These are phyloP conservation scores for Camellia sinensis DNA, from an alignment of 148 eudicot genomes.

Conservation along the genomic window DNA sequence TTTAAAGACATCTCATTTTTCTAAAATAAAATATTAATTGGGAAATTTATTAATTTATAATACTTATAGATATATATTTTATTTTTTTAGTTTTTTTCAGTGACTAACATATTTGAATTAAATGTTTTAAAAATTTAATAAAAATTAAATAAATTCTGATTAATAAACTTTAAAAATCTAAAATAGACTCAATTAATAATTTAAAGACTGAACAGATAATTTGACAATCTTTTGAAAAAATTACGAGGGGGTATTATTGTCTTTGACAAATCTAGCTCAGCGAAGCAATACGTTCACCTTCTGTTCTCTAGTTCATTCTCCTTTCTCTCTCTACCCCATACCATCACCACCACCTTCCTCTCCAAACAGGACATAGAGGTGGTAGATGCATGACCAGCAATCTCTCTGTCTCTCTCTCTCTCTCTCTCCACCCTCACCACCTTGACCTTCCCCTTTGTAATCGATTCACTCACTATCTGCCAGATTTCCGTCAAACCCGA, in stretches of 20 bases:
- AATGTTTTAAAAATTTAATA: too few species aligned
- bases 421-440: constrained; percentile 22
- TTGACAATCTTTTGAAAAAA: not conserved
- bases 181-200: too few species aligned
- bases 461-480: constrained; percentile 12
- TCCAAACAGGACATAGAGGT: constrained; percentile 35
- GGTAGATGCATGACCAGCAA: constrained; percentile 60
- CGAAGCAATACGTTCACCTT: constrained; percentile 17
- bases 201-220: too few species aligned
- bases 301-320: not conserved
- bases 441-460: constrained; percentile 21
- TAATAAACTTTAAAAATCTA: too few species aligned
- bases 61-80: too few species aligned
- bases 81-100: too few species aligned
- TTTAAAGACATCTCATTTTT: too few species aligned
- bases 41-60: too few species aligned
- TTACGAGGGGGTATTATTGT: constrained; percentile 8
- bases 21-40: too few species aligned
- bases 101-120: too few species aligned
- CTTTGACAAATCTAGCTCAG: constrained; percentile 7
- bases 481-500: constrained; percentile 9
- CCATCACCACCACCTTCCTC: constrained; percentile 17
- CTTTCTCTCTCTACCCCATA: constrained; percentile 8
- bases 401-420: constrained; percentile 17
- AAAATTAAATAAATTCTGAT: too few species aligned